Base-by-base conservation (phyloP, 2,329 filamentous ascomycete species). In the Aureobasidium sp. region DNA sequence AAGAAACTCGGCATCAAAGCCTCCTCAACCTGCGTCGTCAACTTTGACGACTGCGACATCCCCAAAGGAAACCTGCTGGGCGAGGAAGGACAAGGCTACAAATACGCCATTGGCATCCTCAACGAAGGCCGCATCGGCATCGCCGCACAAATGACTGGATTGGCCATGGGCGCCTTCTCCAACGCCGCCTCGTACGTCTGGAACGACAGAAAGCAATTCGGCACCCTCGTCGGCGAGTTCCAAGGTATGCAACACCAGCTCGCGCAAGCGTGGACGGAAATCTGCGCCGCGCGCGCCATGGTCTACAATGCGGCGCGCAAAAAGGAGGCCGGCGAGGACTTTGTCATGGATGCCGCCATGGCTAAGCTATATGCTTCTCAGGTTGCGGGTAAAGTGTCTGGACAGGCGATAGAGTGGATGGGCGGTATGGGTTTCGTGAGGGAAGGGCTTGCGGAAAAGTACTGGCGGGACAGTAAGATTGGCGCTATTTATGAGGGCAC, bases 161-260 rank as follows among this genome's bases (percentile, higher is more conserved):
- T 99, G 62, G 93, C 94, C 1, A 84, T 97, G 27, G 94, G 94
- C 49, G 90, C 94, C 17, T 99, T 90, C 79, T 92, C 97, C 75
- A 97, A 97, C 73, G 94, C 94, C 31, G 93, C 89, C 64, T 84
- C 84, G 65, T 97, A 99, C 78, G 91, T 91, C 67, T 99, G 91
- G 91, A 97, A 97, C 77, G 94, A 99, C 80, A 89, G 94, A 71
- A 91, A 90, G 80, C 94, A 99, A 79, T 99, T 99, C 73, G 93
- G 94, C 68, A 83, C 90, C 72, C 84, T 96, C 61, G 87, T 99
- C 64, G 94, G 94, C 71, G 90, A 95, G 75, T 99, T 99, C 84
- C 94, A 99, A 78, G 92, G 91, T 70, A 97, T 99, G 94, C 93
- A 97, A 79, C 92, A 97, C 80, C 94, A 99, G 80, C 88, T 99